Percentiles rank a stretch among this genome's conserved stretches.
phyloP scores from a whole-genome alignment of 176 grass and related monocot species.

The Oryza rufipogon region DNA sequence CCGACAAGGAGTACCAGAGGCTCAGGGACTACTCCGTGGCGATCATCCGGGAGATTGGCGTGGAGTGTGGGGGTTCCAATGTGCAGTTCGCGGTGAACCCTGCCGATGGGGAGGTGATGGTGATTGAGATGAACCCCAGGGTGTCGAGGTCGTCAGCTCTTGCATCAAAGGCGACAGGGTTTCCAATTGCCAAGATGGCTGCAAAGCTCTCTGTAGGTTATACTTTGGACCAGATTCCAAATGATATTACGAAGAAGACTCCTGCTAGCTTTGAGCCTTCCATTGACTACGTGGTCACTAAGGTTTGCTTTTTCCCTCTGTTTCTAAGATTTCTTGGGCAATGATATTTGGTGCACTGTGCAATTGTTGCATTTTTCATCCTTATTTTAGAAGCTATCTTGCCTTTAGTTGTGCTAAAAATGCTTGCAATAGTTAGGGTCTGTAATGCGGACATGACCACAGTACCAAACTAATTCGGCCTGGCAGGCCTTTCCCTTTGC shows the following conservation, averaged over 20 bases:
- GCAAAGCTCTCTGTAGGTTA: slow-evolving; percentile 94
- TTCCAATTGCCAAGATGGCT: slow-evolving; percentile 98
- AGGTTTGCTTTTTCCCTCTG: slow-evolving; percentile 50
- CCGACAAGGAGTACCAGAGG: slow-evolving; percentile 96
- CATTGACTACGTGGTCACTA: slow-evolving; percentile 98
- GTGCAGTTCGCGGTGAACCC: slow-evolving; percentile 96
- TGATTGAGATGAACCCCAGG: slow-evolving; percentile 99
- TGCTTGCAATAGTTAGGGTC: neutral
- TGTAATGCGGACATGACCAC: neutral
- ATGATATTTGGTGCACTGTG: neutral
- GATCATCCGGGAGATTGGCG: slow-evolving; percentile 97
- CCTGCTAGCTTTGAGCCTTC: slow-evolving; percentile 98
- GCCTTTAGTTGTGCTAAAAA: neutral
- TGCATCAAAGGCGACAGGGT: slow-evolving; percentile 88
- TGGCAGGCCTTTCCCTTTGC: no score
- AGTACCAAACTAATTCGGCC: neutral
- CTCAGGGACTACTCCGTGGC: slow-evolving; percentile 80
- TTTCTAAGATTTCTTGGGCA: slow-evolving; percentile 22
- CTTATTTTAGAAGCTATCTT: neutral
- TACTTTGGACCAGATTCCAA: slow-evolving; percentile 95
- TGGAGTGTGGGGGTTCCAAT: slow-evolving; percentile 95
- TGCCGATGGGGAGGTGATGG: slow-evolving; percentile 90
- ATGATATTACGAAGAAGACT: slow-evolving; percentile 99
- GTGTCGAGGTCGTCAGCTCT: slow-evolving; percentile 93
- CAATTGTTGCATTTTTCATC: neutral